phyloP scores from a whole-genome alignment of 805 yeast species.

The Candida pseudofarinosa region DNA sequence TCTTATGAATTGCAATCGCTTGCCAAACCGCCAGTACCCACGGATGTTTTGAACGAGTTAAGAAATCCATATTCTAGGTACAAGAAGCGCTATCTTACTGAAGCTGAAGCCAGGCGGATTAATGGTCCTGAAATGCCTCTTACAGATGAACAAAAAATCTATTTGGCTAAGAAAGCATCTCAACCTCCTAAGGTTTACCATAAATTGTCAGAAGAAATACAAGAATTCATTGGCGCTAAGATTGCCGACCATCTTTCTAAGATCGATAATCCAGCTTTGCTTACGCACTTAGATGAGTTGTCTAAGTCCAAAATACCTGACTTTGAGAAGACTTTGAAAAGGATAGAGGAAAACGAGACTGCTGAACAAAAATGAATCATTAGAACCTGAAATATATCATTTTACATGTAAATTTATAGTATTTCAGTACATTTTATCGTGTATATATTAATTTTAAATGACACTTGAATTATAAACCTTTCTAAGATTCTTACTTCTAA shows the following conservation, averaged over 20 bases:
- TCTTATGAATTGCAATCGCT: slow-evolving; percentile 70
- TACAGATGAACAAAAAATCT: slow-evolving; percentile 57
- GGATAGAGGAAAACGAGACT: slow-evolving; percentile 12
- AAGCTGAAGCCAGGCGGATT: slow-evolving; percentile 57
- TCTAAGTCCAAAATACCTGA: slow-evolving; percentile 26
- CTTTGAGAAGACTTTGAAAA: slow-evolving; percentile 24
- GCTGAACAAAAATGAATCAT: neutral
- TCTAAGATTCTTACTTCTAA: neutral
- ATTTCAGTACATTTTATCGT: slow-evolving; percentile 1
- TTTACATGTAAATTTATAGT: neutral
- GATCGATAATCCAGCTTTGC: slow-evolving; percentile 32
- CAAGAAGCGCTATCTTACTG: slow-evolving; percentile 51
- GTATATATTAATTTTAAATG: slow-evolving; percentile 1
- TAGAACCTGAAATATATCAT: neutral
- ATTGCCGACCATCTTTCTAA: slow-evolving; percentile 38
- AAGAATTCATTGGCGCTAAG: slow-evolving; percentile 50
- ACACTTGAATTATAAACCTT: neutral
- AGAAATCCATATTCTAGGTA: slow-evolving; percentile 76
- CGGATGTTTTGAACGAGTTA: slow-evolving; percentile 58
- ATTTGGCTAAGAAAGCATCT: slow-evolving; percentile 48
- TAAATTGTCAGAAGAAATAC: slow-evolving; percentile 48
- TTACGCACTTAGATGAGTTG: slow-evolving; percentile 37
- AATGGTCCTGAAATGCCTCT: slow-evolving; percentile 77
- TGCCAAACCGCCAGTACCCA: slow-evolving; percentile 66
- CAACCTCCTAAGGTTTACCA: slow-evolving; percentile 32